Evolutionary conservation across 768 basidiomycete species (phyloP), one percentile per base, ranked within the genome.

Genomic region (Auricularia heimuer): DNA sequence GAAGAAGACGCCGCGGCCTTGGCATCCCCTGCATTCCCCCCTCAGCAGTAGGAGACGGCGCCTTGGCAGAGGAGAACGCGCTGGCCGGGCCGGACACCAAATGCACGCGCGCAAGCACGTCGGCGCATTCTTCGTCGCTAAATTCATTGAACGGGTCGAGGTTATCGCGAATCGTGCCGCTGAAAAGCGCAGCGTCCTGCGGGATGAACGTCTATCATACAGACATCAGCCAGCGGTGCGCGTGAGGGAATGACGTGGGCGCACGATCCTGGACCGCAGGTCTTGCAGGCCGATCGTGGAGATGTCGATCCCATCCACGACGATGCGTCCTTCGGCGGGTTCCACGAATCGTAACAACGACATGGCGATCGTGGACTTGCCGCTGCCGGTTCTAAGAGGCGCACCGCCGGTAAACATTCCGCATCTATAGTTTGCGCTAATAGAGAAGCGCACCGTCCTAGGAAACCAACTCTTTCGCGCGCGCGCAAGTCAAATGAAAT

Each of bases 121-220:
- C 92, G 39, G 89, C 70, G 64, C 92, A 90, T 65, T 92, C 90
- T n/a, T n/a, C n/a, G n/a, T n/a, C n/a, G n/a, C n/a, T n/a, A n/a
- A n/a, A n/a, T n/a, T n/a, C n/a, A n/a, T 14, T 65, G 70, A 78
- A 78, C 0, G 77, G 77, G 63, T 78, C 77, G 4, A 65, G 44
- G 36, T 65, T 61, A 10, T 68, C 54, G 35, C 65, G 54, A 39
- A 68, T 63, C 3, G 72, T 74, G 6, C 37, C 44, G 14, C 24
- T 29, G 62, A 68, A 68, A 2, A 68, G 63, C 67, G 62, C 62
- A 29, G 65, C 62, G 47, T 75, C 77, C 68, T 79, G 78, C 3
- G 77, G 77, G 37, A 78, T 78, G 68, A 77, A 75, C 0, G 77
- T 77, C 61, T 65, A 39, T 11, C 66, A 51, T 21, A 16, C 11